phyloP scores from a whole-genome alignment of 306 rosid genomes.

The Rubus parviflorus region DNA sequence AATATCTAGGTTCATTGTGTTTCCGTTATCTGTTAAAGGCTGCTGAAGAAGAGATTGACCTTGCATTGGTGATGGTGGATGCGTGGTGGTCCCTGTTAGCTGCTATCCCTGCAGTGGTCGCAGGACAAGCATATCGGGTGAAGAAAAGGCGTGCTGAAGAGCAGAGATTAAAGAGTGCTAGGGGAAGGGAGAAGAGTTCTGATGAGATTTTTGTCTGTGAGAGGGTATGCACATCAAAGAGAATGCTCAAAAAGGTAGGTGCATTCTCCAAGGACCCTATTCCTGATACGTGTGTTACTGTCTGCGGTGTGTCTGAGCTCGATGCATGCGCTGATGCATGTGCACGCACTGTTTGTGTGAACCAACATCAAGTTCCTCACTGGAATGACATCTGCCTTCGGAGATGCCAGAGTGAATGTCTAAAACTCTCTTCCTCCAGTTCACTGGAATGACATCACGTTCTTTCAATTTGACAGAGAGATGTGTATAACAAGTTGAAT shows the following conservation, averaged over 20 bases:
- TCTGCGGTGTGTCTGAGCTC: slow-evolving; percentile 86
- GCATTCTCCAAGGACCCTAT: slow-evolving; percentile 93
- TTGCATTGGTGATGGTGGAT: slow-evolving; percentile 63
- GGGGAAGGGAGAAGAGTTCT: slow-evolving; percentile 88
- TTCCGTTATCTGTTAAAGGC: background rate
- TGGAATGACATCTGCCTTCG: slow-evolving; percentile 89
- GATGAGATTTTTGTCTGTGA: slow-evolving; percentile 91
- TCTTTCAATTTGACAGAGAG: background rate
- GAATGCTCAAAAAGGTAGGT: slow-evolving; percentile 90
- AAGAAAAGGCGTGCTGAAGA: slow-evolving; percentile 70
- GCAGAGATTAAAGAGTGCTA: slow-evolving; percentile 58
- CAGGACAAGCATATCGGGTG: slow-evolving; percentile 74
- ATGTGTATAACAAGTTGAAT: background rate
- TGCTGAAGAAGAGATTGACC: slow-evolving; percentile 23
- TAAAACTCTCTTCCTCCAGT: slow-evolving; percentile 65
- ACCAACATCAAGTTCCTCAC: slow-evolving; percentile 91
- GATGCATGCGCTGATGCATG: slow-evolving; percentile 97
- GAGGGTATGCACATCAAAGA: slow-evolving; percentile 88
- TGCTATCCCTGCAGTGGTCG: slow-evolving; percentile 75
- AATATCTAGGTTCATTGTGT: background rate
- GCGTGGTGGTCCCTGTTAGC: slow-evolving; percentile 92
- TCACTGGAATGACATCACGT: slow-evolving; percentile 41
- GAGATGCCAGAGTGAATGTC: slow-evolving; percentile 96
- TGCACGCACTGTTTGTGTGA: slow-evolving; percentile 87
- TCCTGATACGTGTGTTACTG: slow-evolving; percentile 94